Percentiles rank a stretch among this genome's conserved stretches.
Evolutionary conservation across 768 basidiomycete genomes (phyloP).

Genomic region (Epithele typhae): DNA sequence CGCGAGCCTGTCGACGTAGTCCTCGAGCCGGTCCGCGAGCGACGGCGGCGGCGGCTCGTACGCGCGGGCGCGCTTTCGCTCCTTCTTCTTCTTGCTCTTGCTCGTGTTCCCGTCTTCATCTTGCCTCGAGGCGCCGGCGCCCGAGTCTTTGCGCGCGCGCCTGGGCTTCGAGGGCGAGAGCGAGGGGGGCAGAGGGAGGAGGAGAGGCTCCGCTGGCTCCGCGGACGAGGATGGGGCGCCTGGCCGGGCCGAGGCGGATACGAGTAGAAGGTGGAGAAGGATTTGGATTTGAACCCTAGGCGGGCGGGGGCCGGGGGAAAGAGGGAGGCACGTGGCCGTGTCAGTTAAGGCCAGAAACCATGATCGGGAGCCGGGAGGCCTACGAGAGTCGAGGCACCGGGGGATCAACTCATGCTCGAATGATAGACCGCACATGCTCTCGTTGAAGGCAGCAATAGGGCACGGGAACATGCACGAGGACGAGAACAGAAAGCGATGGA

Average conservation of each 20-base stretch:
- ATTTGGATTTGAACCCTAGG: slow-evolving; percentile 74
- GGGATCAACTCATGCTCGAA: no score
- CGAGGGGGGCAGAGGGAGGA: slow-evolving; percentile 12
- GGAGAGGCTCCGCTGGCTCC: slow-evolving; percentile 7
- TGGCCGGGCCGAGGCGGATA: slow-evolving; percentile 64
- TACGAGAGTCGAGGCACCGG: no score
- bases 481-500: not conserved
- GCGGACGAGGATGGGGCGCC: slow-evolving; percentile 26
- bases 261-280: slow-evolving; percentile 59
- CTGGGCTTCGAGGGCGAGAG: slow-evolving; percentile 16
- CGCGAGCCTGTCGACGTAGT: slow-evolving; percentile 75
- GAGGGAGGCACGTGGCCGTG: no score
- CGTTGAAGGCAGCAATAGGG: no score
- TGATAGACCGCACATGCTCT: no score
- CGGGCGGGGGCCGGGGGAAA: not conserved
- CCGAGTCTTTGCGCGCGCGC: no score
- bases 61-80: slow-evolving; percentile 20
- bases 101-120: no score
- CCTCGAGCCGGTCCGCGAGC: slow-evolving; percentile 56
- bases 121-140: no score
- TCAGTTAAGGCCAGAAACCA: no score
- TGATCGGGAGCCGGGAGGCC: no score
- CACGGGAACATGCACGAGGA: slow-evolving; percentile 8
- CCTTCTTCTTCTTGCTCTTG: no score
- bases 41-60: slow-evolving; percentile 12